Percentiles rank a stretch among this genome's conserved stretches.
Conservation (phyloP, 768 basidiomycete genomes). For the Leccinum boreale region DNA sequence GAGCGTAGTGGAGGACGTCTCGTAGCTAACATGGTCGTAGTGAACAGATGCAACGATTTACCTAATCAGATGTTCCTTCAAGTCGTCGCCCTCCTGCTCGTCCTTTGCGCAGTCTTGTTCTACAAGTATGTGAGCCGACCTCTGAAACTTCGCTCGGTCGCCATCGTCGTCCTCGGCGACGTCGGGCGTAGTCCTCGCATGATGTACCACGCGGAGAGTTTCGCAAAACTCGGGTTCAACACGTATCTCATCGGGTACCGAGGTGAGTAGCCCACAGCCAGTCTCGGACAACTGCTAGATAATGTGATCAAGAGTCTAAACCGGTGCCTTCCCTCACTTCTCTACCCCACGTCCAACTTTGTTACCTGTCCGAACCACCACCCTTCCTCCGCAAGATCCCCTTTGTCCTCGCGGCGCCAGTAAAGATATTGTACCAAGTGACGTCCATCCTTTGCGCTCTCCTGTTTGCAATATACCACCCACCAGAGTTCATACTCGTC, state of each 20-base stretch:
- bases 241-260: slow-evolving; percentile 84
- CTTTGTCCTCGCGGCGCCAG: slow-evolving; percentile 70
- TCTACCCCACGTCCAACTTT: slow-evolving; percentile 58
- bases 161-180: slow-evolving; percentile 91
- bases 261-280: slow-evolving; percentile 48
- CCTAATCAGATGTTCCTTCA: slow-evolving; percentile 6
- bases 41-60: neutral
- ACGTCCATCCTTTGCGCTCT: slow-evolving; percentile 59
- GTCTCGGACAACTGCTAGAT: too few species aligned
- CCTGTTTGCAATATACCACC: slow-evolving; percentile 53
- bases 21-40: slow-evolving; percentile 18
- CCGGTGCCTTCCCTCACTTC: slow-evolving; percentile 72
- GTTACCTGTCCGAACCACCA: slow-evolving; percentile 68
- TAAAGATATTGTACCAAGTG: slow-evolving; percentile 77
- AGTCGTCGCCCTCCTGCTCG: slow-evolving; percentile 11
- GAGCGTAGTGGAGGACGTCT: slow-evolving; percentile 12
- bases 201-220: slow-evolving; percentile 98
- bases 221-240: slow-evolving; percentile 73
- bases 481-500: slow-evolving; percentile 83
- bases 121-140: slow-evolving; percentile 18
- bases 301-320: slow-evolving; percentile 55
- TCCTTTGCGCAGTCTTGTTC: slow-evolving; percentile 7
- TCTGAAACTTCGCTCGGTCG: slow-evolving; percentile 62
- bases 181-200: slow-evolving; percentile 94
- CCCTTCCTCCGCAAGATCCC: slow-evolving; percentile 50